These are phyloP conservation scores for Psidium friedrichsthalianum DNA, from an alignment of 345 rosid genomes.

Conservation along the genomic window DNA sequence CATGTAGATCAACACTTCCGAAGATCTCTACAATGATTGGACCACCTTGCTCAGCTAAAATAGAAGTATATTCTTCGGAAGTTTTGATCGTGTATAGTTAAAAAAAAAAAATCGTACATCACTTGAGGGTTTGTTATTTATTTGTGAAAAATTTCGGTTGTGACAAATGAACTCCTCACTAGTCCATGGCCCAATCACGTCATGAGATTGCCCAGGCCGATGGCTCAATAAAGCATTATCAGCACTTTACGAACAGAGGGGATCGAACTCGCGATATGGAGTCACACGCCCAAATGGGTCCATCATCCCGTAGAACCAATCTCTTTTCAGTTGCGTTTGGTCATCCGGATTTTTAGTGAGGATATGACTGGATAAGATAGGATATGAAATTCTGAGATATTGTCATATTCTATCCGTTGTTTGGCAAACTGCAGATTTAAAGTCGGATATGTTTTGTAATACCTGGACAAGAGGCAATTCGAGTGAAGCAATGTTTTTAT, in stretches of 20 bases:
- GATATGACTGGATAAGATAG: no score
- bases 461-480: background rate
- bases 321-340: no score
- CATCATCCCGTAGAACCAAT: no score
- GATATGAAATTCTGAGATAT: no score
- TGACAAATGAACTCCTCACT: background rate
- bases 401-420: no score
- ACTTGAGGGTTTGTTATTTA: background rate
- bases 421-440: no score
- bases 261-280: background rate
- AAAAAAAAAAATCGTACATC: no score
- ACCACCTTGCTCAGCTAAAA: background rate
- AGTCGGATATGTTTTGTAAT: background rate
- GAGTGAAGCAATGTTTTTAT: background rate
- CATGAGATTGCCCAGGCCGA: no score
- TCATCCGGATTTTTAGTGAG: no score
- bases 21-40: background rate
- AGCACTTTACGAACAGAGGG: background rate
- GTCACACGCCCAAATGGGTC: no score
- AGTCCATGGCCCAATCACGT: background rate
- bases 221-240: background rate
- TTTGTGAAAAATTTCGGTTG: no score
- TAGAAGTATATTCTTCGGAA: background rate
- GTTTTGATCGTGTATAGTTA: background rate
- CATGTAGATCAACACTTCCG: background rate